Conservation (phyloP, 176 grass and related monocot species). For the Rhynchospora pubera region DNA sequence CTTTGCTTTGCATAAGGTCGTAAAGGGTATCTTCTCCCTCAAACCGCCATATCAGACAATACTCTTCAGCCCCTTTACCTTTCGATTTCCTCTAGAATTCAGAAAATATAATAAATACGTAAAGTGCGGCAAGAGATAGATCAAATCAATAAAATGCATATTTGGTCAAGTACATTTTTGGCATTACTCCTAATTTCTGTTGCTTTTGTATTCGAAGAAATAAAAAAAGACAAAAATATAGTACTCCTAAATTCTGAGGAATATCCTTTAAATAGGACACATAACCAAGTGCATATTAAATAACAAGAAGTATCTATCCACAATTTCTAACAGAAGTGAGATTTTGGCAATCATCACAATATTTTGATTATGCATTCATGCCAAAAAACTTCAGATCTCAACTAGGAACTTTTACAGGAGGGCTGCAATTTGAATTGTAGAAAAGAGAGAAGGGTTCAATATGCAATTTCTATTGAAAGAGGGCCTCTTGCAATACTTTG, state of each 20-base stretch:
- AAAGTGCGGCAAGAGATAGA: background rate
- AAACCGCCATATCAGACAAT: slow-evolving; percentile 84
- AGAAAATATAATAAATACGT: background rate
- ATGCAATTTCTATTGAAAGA: background rate
- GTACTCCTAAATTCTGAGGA: background rate
- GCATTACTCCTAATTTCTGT: background rate
- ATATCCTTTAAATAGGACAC: background rate
- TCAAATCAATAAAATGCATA: background rate
- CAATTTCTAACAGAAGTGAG: background rate
- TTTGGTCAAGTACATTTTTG: background rate
- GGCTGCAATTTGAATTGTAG: background rate
- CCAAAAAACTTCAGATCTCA: background rate
- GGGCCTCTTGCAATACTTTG: background rate
- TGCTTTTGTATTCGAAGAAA: background rate
- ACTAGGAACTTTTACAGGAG: background rate
- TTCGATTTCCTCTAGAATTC: slow-evolving; percentile 62
- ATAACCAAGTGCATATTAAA: background rate
- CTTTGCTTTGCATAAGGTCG: slow-evolving; percentile 90
- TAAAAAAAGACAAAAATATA: background rate
- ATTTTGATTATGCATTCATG: background rate
- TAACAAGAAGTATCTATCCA: background rate
- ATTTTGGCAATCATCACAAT: background rate
- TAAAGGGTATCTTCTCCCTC: slow-evolving; percentile 83
- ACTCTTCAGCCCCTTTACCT: slow-evolving; percentile 72
- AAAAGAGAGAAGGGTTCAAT: background rate